Evolutionary conservation across 495 filamentous ascomycete species (phyloP).

Genomic region (Aspergillus heteromorphus): DNA sequence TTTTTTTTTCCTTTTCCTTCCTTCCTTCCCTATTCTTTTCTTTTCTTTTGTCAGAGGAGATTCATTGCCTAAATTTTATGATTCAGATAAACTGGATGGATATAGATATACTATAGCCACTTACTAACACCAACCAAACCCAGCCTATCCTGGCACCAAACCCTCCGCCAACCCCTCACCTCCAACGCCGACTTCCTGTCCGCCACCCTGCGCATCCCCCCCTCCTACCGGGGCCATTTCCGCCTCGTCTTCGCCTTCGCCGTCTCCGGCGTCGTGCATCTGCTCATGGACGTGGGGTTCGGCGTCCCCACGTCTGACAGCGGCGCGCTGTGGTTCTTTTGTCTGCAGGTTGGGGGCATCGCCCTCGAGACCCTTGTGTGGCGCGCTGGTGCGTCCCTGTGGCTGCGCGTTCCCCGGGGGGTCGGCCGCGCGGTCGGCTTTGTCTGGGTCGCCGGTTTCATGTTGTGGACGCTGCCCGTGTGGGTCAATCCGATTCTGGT

Average conservation of each 20-base stretch:
- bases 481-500: conserved; percentile 20
- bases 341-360: conserved; percentile 15
- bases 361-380: conserved; percentile 1
- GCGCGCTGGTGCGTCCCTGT: not conserved
- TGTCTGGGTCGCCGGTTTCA: conserved; percentile 15
- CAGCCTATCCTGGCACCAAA: conserved; percentile 22
- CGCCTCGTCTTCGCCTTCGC: conserved; percentile 12
- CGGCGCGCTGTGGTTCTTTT: conserved; percentile 16
- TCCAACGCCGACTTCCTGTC: conserved; percentile 12
- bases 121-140: no score
- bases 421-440: not conserved
- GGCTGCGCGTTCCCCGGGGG: not conserved
- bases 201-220: conserved; percentile 6
- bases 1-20: not conserved
- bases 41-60: no score
- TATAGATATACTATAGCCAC: no score
- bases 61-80: no score
- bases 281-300: conserved; percentile 16
- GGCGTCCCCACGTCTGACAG: conserved; percentile 7
- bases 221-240: not conserved
- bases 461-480: conserved; percentile 15
- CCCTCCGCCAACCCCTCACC: conserved; percentile 12
- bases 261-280: conserved; percentile 16
- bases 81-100: no score
- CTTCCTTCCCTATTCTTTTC: not conserved